A percentile compares a stretch with the other conserved stretches of the same genome.
Evolutionary conservation across 768 basidiomycete species (phyloP).

Genomic region (Crassisporium funariophilum): DNA sequence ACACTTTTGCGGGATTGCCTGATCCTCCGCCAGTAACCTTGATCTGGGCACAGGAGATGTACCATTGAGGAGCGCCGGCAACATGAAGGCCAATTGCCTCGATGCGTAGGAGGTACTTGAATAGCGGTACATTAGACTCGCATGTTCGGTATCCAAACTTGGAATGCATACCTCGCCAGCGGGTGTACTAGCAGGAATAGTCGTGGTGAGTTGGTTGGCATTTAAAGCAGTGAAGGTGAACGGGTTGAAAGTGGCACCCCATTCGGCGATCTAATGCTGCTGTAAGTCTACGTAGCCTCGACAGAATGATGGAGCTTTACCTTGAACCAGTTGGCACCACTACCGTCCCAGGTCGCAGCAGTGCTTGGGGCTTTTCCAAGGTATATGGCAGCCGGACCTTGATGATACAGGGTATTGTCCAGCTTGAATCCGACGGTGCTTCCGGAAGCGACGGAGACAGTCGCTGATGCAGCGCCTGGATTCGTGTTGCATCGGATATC

Average conservation of each 20-base stretch:
- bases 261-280: slow-evolving; percentile 39
- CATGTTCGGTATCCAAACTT: not conserved
- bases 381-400: slow-evolving; percentile 47
- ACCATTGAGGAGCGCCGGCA: slow-evolving; percentile 47
- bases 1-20: slow-evolving; percentile 46
- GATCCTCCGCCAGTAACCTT: slow-evolving; percentile 44
- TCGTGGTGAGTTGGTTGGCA: slow-evolving; percentile 37
- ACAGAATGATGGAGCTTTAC: slow-evolving; percentile 18
- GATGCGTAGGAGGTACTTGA: slow-evolving; percentile 46
- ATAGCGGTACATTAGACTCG: not conserved
- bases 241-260: slow-evolving; percentile 41
- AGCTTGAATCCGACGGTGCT: slow-evolving; percentile 42
- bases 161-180: slow-evolving; percentile 36
- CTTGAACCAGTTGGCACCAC: slow-evolving; percentile 56
- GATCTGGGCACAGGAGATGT: slow-evolving; percentile 52
- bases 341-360: slow-evolving; percentile 47
- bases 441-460: slow-evolving; percentile 40
- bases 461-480: slow-evolving; percentile 34
- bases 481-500: slow-evolving; percentile 39
- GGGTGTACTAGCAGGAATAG: slow-evolving; percentile 44
- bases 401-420: slow-evolving; percentile 43
- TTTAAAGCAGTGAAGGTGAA: slow-evolving; percentile 36
- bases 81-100: slow-evolving; percentile 51
- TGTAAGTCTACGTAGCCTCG: slow-evolving; percentile 5
- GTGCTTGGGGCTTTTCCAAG: slow-evolving; percentile 48